Base-by-base conservation (phyloP, 257 asterid genomes). In the Nicotiana tabacum region DNA sequence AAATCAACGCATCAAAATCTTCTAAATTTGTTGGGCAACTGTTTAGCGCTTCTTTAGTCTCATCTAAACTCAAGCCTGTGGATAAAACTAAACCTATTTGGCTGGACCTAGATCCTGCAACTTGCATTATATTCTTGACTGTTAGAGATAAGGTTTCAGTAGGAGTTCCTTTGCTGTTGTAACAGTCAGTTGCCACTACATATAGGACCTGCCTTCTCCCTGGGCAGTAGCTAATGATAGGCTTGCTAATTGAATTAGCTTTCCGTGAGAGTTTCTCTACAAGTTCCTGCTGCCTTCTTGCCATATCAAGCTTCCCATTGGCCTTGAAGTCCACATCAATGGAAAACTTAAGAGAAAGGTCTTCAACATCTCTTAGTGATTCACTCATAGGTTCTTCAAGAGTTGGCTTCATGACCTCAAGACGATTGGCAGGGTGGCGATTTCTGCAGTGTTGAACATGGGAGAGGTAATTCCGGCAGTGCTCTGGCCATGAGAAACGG, bases 401-500 rank as follows among this genome's bases (percentile, higher is more conserved):
- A 80, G 82, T 65, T 56, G 92, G 89, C 84, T 46, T 62, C 58
- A 89, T 86, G 82, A 90, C 88, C 66, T 87, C 85, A 39, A 88
- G 90, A 84, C 78, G 89, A 76, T 84, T 89, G 70, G 77, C 85
- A 21, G 93, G 91, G 81, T 90, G 90, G 87, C 83, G 48, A 18
- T 83, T 80, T 83, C 88, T 89, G 89, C 92, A 89, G 55, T 83
- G 90, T 88, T 89, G 91, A 57, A 91, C 48, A 65, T 90, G 88
- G 68, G 90, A 84, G 43, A 92, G 91, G 90, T 92, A 92, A 86
- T 82, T 91, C 43, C 82, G 90, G 83, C 95, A 92, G 84, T 91
- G 97, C 87, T 92, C 95, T 55, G 91, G 91, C 97, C 97, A 91
- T 69, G 95, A 91, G 88, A 91, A 92, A 64, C 61, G 84, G 72